These are phyloP conservation scores for Raphanus raphanistrum DNA, from an alignment of 345 rosid genomes.

Conservation along the genomic window DNA sequence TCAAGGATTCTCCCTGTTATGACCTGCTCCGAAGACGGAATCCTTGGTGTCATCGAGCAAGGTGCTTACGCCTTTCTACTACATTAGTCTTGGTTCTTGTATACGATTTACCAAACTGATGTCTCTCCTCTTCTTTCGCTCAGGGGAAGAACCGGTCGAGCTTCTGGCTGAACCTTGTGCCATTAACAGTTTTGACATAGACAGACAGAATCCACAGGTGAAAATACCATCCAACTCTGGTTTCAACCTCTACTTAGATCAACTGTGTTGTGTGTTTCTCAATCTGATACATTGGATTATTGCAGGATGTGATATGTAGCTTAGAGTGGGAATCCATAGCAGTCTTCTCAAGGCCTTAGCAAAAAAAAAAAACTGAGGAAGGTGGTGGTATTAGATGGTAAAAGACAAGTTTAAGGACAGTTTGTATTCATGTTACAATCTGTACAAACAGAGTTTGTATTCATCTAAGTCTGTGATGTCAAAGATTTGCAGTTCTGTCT, in stretches of 20 bases:
- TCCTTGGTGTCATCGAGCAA: constrained; percentile 76
- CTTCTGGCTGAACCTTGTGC: constrained; percentile 78
- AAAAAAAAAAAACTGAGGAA: background rate
- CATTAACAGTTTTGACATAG: constrained; percentile 88
- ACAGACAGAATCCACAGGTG: constrained; percentile 73
- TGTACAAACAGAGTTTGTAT: constrained; percentile 16
- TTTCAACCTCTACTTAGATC: background rate
- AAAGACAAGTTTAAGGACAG: constrained; percentile 1
- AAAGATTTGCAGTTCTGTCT: constrained; percentile 4
- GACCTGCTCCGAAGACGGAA: constrained; percentile 93
- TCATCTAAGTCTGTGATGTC: constrained; percentile 4
- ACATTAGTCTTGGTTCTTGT: background rate
- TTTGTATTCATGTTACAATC: background rate
- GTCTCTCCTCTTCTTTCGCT: background rate
- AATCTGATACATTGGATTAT: background rate
- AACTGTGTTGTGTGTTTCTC: constrained; percentile 15
- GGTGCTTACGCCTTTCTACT: constrained; percentile 44
- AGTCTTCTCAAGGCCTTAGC: constrained; percentile 58
- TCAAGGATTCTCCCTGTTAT: constrained; percentile 74
- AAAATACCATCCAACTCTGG: background rate
- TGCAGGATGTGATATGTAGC: constrained; percentile 86
- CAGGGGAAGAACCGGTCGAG: background rate
- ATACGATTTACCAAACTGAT: constrained; percentile 10
- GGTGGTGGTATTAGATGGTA: background rate
- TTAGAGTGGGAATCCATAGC: constrained; percentile 91